Conservation (phyloP, 305 asterid species). For the Ajuga reptans region DNA sequence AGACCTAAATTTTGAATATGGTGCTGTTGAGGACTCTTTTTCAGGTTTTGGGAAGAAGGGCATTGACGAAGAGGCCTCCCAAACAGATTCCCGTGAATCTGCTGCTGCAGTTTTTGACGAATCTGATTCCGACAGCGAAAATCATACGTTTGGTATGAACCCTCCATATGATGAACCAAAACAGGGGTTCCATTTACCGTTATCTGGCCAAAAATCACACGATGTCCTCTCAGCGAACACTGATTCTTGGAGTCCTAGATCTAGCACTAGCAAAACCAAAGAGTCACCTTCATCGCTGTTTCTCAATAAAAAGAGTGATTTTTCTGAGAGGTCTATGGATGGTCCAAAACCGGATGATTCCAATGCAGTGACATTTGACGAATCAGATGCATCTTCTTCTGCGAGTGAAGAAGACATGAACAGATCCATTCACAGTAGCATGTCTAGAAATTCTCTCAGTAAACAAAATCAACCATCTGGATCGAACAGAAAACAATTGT, state of each 20-base stretch:
- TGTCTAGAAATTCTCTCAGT: conserved; percentile 18
- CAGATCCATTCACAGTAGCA: conserved; percentile 10
- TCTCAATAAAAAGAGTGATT: conserved; percentile 29
- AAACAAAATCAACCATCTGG: conserved; percentile 18
- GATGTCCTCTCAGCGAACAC: conserved; percentile 15
- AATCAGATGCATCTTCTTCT: conserved; percentile 44
- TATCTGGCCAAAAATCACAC: conserved; percentile 36
- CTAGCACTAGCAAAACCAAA: conserved; percentile 27
- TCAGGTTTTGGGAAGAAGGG: conserved; percentile 20
- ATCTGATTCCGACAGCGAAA: conserved; percentile 48
- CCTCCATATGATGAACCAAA: conserved; percentile 40
- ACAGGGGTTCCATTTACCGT: conserved; percentile 26
- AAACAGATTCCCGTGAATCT: conserved; percentile 26
- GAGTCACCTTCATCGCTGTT: conserved; percentile 25
- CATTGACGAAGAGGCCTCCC: conserved; percentile 21
- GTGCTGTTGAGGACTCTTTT: conserved; percentile 24
- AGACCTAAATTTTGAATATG: conserved; percentile 24
- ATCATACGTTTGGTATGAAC: conserved; percentile 29
- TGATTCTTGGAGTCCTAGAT: conserved; percentile 32
- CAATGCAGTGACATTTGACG: conserved; percentile 43
- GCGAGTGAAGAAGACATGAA: conserved; percentile 40
- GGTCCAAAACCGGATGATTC: conserved; percentile 30
- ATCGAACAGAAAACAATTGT: conserved; percentile 18
- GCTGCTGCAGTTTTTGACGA: conserved; percentile 48
- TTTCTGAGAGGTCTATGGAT: conserved; percentile 27